phyloP scores from a whole-genome alignment of 768 basidiomycete genomes.

The Lepiota subincarnata region DNA sequence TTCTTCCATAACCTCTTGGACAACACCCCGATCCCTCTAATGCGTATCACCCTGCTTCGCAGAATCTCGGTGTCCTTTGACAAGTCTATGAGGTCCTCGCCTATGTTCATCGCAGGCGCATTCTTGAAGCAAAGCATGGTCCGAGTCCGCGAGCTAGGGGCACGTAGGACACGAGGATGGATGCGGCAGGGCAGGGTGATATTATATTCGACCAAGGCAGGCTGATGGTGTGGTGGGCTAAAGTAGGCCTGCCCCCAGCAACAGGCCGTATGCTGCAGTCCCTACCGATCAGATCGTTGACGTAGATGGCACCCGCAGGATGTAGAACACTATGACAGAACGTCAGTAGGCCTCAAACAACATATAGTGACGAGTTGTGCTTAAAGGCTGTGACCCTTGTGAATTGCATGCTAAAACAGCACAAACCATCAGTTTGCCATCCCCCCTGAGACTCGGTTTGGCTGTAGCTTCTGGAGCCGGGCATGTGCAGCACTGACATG shows the following conservation, averaged over 20 bases:
- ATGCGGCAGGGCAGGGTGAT: slow-evolving; percentile 6
- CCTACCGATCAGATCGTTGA: slow-evolving; percentile 13
- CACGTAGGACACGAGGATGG: slow-evolving; percentile 6
- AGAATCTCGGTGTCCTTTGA: slow-evolving; percentile 10
- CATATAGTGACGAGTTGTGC: slow-evolving; percentile 3
- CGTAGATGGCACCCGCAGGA: slow-evolving; percentile 6
- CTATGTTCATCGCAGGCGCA: slow-evolving; percentile 9
- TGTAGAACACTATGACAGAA: slow-evolving; percentile 1
- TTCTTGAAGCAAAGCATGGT: slow-evolving; percentile 10
- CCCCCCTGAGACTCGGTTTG: slow-evolving; percentile 10
- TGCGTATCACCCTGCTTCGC: neutral
- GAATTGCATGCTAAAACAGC: slow-evolving; percentile 7
- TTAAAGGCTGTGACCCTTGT: slow-evolving; percentile 12
- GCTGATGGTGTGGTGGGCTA: slow-evolving; percentile 8
- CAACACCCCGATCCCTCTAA: slow-evolving; percentile 4
- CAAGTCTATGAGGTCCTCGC: slow-evolving; percentile 9
- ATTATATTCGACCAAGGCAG: slow-evolving; percentile 11
- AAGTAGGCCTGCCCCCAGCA: slow-evolving; percentile 9
- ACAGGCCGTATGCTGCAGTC: neutral
- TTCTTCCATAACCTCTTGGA: slow-evolving; percentile 11
- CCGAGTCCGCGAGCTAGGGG: slow-evolving; percentile 9
- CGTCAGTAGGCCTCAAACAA: slow-evolving; percentile 8
- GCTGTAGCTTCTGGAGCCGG: slow-evolving; percentile 2
- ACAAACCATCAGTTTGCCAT: slow-evolving; percentile 3
- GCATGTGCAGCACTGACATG: slow-evolving; percentile 7